Percentiles rank a stretch among this genome's conserved stretches.
Conservation (phyloP, 2,329 filamentous ascomycete genomes). For the Epichloe gansuensis region DNA sequence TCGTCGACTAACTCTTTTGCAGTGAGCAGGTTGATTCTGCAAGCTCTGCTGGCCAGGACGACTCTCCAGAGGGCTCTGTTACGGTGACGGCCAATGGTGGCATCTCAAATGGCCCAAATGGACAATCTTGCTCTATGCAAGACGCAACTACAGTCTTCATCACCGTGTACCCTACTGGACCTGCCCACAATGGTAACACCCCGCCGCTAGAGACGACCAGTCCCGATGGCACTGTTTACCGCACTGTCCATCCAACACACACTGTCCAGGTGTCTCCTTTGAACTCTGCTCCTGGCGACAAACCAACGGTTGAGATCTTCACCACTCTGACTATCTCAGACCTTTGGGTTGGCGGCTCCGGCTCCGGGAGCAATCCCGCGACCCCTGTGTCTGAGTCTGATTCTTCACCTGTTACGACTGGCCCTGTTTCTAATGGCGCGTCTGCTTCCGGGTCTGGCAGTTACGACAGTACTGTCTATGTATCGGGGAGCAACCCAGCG, state of each 20-base stretch:
- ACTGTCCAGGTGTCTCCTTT: constrained; percentile 15
- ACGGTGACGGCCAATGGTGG: constrained; percentile 4
- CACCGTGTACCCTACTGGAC: constrained; percentile 27
- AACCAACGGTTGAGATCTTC: constrained; percentile 16
- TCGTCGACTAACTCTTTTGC: neutral
- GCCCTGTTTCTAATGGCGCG: constrained; percentile 7
- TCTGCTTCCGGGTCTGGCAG: constrained; percentile 9
- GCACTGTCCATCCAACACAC: constrained; percentile 14
- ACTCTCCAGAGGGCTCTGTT: constrained; percentile 2
- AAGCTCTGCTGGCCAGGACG: constrained; percentile 5
- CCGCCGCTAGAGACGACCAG: constrained; percentile 6
- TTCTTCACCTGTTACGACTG: constrained; percentile 8
- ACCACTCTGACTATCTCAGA: constrained; percentile 23
- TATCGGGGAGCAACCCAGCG: constrained; percentile 8
- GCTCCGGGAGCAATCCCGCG: constrained; percentile 4
- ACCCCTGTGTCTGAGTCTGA: neutral
- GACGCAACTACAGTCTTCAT: constrained; percentile 34
- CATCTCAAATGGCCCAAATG: constrained; percentile 3
- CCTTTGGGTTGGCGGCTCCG: constrained; percentile 17
- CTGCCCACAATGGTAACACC: constrained; percentile 8
- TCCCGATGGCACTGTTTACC: constrained; percentile 10
- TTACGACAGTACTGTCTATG: constrained; percentile 8
- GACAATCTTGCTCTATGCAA: constrained; percentile 26
- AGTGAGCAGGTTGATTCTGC: constrained; percentile 9
- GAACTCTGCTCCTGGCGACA: constrained; percentile 7